These are phyloP conservation scores for Citrus hindsii DNA, from an alignment of 345 rosid species.

Conservation along the genomic window DNA sequence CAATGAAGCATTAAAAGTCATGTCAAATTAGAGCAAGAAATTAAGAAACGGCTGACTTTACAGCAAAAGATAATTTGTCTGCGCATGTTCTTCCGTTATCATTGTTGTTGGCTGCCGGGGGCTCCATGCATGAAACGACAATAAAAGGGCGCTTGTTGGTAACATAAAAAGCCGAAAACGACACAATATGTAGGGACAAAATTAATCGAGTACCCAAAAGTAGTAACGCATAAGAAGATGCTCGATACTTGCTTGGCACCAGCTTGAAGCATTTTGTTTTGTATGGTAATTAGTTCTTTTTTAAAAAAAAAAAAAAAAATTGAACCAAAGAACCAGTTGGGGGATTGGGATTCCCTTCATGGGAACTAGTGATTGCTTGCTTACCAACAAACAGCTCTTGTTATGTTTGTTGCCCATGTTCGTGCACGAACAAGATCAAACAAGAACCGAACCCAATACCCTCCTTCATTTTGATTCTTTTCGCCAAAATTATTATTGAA, in stretches of 20 bases:
- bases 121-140: slow-evolving; percentile 13
- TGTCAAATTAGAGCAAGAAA: neutral
- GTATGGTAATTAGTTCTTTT: neutral
- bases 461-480: neutral
- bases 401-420: neutral
- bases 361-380: slow-evolving; percentile 17
- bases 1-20: too few species aligned
- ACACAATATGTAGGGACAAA: slow-evolving; percentile 6
- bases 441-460: neutral
- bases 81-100: neutral
- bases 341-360: neutral
- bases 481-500: neutral
- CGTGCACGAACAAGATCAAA: neutral
- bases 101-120: neutral
- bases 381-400: slow-evolving; percentile 28
- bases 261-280: neutral
- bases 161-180: neutral
- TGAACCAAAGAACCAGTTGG: neutral
- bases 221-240: slow-evolving; percentile 19
- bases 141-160: neutral
- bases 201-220: neutral
- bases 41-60: neutral
- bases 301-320: too few species aligned
- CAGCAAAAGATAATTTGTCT: neutral
- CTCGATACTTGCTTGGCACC: neutral